Percentiles rank a stretch among this genome's conserved stretches.
Evolutionary conservation across 768 basidiomycete species (phyloP).

Genomic region (Tricholoma hemisulphureum): DNA sequence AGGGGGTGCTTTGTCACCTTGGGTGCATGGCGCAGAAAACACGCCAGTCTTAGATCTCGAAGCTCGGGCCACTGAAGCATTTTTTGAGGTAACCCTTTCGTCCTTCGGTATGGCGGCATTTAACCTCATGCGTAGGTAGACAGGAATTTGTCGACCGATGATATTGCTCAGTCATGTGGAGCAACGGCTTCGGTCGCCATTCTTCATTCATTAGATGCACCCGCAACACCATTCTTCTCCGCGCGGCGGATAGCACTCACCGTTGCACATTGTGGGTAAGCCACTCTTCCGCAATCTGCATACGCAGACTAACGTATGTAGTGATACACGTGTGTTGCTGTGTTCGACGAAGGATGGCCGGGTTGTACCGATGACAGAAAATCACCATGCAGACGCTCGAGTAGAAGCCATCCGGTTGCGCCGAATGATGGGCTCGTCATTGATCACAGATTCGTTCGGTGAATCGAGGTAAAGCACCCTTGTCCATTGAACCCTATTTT

Average conservation of each 20-base stretch:
- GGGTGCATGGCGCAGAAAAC: slow-evolving; percentile 44
- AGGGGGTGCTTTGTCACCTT: slow-evolving; percentile 76
- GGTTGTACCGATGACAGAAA: slow-evolving; percentile 87
- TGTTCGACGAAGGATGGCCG: slow-evolving; percentile 71
- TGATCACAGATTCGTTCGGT: slow-evolving; percentile 93
- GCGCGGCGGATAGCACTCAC: slow-evolving; percentile 75
- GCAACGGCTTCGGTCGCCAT: slow-evolving; percentile 90
- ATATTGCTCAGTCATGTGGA: slow-evolving; percentile 73
- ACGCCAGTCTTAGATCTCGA: slow-evolving; percentile 64
- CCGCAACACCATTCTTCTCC: slow-evolving; percentile 79
- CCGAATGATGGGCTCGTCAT: slow-evolving; percentile 83
- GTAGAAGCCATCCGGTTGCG: slow-evolving; percentile 83
- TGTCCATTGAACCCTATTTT: background rate
- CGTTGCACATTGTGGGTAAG: slow-evolving; percentile 90
- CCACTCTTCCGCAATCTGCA: background rate
- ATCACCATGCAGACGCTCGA: slow-evolving; percentile 91
- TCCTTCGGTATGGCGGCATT: slow-evolving; percentile 2
- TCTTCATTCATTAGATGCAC: slow-evolving; percentile 85
- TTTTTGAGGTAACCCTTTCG: slow-evolving; percentile 65
- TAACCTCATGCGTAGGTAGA: slow-evolving; percentile 55
- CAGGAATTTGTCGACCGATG: slow-evolving; percentile 64
- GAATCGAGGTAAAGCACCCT: slow-evolving; percentile 66
- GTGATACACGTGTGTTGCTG: slow-evolving; percentile 87
- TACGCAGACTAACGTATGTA: slow-evolving; percentile 28
- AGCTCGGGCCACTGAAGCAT: slow-evolving; percentile 82